Evolutionary conservation across 2,329 filamentous ascomycete species (phyloP).

Genomic region (Ceratocystis harringtonii): DNA sequence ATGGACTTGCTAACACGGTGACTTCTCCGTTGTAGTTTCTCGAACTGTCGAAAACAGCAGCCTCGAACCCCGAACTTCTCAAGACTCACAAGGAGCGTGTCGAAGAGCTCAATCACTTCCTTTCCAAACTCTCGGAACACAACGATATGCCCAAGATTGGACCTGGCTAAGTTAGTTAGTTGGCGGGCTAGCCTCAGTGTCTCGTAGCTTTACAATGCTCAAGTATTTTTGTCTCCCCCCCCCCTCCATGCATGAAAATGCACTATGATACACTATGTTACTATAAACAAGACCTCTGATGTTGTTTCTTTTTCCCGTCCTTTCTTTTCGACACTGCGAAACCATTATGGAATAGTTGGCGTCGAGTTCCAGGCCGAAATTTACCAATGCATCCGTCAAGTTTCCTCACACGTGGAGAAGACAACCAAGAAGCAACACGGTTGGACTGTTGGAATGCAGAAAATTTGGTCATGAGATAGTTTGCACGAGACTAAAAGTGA

Average conservation of each 20-base stretch:
- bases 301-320: not conserved
- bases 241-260: not conserved
- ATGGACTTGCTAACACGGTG: not conserved
- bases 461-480: not conserved
- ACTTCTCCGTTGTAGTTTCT: slow-evolving; percentile 45
- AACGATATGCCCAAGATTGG: slow-evolving; percentile 80
- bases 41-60: slow-evolving; percentile 52
- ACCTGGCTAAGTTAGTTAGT: slow-evolving; percentile 27
- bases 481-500: not conserved
- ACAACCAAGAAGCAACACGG: not conserved
- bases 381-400: not conserved
- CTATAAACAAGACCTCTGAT: not conserved
- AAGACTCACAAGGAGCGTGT: slow-evolving; percentile 97
- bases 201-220: not conserved
- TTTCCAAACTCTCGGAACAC: slow-evolving; percentile 85
- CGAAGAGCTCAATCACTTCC: slow-evolving; percentile 85
- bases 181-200: slow-evolving; percentile 23
- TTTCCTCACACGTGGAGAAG: not conserved
- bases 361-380: not conserved
- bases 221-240: not conserved
- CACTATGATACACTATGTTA: not conserved
- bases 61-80: slow-evolving; percentile 54
- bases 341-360: not conserved
- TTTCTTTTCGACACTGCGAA: not conserved
- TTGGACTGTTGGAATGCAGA: not conserved